Percentiles rank a stretch among this genome's conserved stretches.
Evolutionary conservation across 2,329 filamentous ascomycete species (phyloP).

Genomic region (Cladosporium sp.): DNA sequence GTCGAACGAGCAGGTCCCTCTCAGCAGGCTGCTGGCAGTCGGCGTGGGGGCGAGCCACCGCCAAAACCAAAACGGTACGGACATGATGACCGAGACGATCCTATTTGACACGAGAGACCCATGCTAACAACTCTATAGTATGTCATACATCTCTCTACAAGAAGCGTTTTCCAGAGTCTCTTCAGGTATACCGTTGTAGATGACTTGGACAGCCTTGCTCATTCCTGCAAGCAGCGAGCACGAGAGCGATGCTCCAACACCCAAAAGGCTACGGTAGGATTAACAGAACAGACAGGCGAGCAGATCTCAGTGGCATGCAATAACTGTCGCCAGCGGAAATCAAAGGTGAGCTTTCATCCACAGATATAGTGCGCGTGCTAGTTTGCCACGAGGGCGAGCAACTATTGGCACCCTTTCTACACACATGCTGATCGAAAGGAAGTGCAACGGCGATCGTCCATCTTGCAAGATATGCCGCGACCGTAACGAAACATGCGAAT

Average conservation of each 20-base stretch:
- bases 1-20: neutral
- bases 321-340: neutral
- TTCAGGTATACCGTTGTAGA: neutral
- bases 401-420: neutral
- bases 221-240: neutral
- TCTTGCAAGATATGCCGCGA: neutral
- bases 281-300: neutral
- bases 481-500: neutral
- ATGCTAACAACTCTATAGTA: neutral
- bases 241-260: neutral
- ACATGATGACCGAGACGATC: neutral
- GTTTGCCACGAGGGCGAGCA: neutral
- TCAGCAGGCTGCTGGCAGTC: neutral
- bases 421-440: neutral
- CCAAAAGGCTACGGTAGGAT: neutral
- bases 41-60: neutral
- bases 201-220: neutral
- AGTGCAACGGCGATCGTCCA: neutral
- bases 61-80: neutral
- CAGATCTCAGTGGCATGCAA: neutral
- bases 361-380: neutral
- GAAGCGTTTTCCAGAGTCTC: neutral
- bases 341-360: neutral
- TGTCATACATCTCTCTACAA: neutral
- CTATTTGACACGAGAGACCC: neutral